These are phyloP conservation scores for Cyclanthera cordifolia DNA, from an alignment of 306 rosid genomes.

Conservation along the genomic window DNA sequence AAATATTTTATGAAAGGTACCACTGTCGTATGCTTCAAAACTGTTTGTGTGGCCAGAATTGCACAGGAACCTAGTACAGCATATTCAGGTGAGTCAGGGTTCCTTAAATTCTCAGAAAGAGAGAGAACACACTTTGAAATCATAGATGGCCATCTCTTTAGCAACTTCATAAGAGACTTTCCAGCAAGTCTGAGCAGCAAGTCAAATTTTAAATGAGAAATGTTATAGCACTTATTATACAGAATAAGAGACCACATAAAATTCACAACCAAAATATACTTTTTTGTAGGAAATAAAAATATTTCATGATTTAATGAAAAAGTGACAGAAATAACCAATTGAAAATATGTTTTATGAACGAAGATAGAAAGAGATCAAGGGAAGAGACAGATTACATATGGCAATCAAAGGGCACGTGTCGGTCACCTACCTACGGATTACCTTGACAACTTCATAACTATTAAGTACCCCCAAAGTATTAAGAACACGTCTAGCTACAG, in stretches of 20 bases:
- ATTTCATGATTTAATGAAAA: too few species aligned
- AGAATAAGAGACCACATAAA: neutral
- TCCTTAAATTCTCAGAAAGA: constrained; percentile 49
- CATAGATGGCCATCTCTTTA: constrained; percentile 91
- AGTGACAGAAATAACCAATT: too few species aligned
- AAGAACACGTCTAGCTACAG: neutral
- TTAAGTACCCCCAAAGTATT: neutral
- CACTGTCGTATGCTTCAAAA: constrained; percentile 85
- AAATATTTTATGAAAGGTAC: constrained; percentile 31
- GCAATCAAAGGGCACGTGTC: too few species aligned
- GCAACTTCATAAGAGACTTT: constrained; percentile 74
- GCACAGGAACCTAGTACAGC: constrained; percentile 91
- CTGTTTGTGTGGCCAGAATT: constrained; percentile 77
- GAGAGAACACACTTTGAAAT: constrained; percentile 83
- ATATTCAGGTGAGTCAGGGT: constrained; percentile 59
- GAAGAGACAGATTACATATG: too few species aligned
- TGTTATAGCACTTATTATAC: neutral
- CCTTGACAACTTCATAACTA: too few species aligned
- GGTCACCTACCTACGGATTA: too few species aligned
- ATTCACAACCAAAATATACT: constrained; percentile 6
- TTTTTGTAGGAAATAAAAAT: too few species aligned
- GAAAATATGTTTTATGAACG: too few species aligned
- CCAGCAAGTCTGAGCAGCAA: constrained; percentile 71
- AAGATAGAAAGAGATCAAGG: too few species aligned
- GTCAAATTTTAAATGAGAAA: constrained; percentile 20